Evolutionary conservation across 169 alveolate genomes (phyloP), one percentile per base, ranked within the genome.

Genomic region (Babesia gibsoni): DNA sequence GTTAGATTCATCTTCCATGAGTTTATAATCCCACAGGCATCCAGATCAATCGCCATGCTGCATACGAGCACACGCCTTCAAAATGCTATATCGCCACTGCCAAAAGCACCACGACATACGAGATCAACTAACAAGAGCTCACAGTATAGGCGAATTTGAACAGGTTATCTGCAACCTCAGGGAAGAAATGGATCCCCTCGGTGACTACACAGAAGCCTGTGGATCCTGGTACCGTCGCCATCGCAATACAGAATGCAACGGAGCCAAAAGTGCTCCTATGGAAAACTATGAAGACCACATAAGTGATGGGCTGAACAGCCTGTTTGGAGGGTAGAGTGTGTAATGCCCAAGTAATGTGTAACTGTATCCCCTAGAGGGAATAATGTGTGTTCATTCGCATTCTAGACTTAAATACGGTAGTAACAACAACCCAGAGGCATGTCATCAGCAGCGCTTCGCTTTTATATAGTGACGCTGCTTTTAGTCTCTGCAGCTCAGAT

Each of bases 41-140:
- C 82, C 87, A n/a, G 52, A 43, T 33, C 87, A 67, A 14, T 36
- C 61, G 29, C 66, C 67, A 9, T 48, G 78, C 58, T 78, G 79
- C 49, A 33, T 78, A 2, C 53, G 67, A 16, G 67, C 54, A 2
- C 87, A 78, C 68, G 83, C 83, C n/a, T 78, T 78, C 59, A 78
- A 67, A 48, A 65, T 78, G 10, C 63, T 78, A 20, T 49, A 67
- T 39, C 64, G 54, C 29, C 41, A 78, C 82, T 29, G 53, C 39
- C 52, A 66, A 33, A 39, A 30, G 18, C 81, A 67, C 69, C 81
- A 53, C 59, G 69, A 78, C 14, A 45, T 68, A 45, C 68, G 84
- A 18, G 64, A 65, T 37, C 30, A 18, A n/a, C 45, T 75, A 9
- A 18, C 80, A 8, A 25, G 30, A n/a, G 87, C 87, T 4, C 43